Evolutionary conservation across 2,329 filamentous ascomycete genomes (phyloP).

Genomic region (Cryphonectria radicalis): DNA sequence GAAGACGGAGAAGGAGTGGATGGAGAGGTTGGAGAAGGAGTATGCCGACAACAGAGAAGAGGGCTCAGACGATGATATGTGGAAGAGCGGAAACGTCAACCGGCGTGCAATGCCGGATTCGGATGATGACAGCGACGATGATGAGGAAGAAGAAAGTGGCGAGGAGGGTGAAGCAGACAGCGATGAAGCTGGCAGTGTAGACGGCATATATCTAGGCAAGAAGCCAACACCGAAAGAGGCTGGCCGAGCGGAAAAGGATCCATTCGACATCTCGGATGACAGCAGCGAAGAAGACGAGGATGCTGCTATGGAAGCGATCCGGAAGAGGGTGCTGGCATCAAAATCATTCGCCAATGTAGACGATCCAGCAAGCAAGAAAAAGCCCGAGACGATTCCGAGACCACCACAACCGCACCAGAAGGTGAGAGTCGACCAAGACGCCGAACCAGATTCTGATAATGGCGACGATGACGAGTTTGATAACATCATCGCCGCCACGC

Average conservation of each 20-base stretch:
- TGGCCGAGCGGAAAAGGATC: constrained; percentile 59
- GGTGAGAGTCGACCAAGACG: constrained; percentile 71
- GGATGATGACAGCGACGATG: constrained; percentile 52
- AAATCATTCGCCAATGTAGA: constrained; percentile 77
- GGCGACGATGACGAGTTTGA: constrained; percentile 78
- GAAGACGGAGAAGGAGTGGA: constrained; percentile 82
- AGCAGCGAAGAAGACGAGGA: constrained; percentile 81
- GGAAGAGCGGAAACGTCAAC: constrained; percentile 91
- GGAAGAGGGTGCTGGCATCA: constrained; percentile 86
- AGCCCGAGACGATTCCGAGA: constrained; percentile 64
- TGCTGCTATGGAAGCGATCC: constrained; percentile 86
- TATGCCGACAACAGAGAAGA: constrained; percentile 79
- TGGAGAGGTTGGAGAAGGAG: constrained; percentile 86
- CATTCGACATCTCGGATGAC: constrained; percentile 78
- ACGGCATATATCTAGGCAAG: constrained; percentile 66
- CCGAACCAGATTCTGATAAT: constrained; percentile 52
- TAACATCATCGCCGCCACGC: constrained; percentile 88
- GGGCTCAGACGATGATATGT: constrained; percentile 73
- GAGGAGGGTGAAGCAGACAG: constrained; percentile 49
- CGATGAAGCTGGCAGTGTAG: constrained; percentile 49
- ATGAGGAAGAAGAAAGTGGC: constrained; percentile 51
- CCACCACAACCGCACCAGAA: constrained; percentile 62
- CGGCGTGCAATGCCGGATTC: constrained; percentile 54
- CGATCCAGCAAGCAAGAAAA: constrained; percentile 53
- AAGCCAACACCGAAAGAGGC: constrained; percentile 41